These are phyloP conservation scores for Uronychia setigera DNA, from an alignment of 73 alveolate genomes.

Conservation along the genomic window DNA sequence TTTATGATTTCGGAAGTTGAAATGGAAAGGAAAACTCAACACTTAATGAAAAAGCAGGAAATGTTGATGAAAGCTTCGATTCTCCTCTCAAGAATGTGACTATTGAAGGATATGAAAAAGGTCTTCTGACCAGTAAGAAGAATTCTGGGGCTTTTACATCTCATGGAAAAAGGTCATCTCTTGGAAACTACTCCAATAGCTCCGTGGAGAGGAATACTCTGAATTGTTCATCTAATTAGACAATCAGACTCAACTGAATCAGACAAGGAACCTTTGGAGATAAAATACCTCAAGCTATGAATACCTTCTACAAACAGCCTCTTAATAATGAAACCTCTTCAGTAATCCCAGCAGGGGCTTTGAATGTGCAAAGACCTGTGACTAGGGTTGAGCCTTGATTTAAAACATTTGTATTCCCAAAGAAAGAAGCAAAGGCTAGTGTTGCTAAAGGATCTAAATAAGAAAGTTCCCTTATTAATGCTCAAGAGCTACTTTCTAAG, in stretches of 20 bases:
- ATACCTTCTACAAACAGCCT: not conserved
- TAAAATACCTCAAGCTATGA: no score
- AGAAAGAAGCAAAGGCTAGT: no score
- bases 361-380: not conserved
- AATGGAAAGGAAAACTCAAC: not conserved
- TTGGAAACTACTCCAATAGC: not conserved
- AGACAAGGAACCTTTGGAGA: not conserved
- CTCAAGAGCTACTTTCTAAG: no score
- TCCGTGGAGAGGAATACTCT: not conserved
- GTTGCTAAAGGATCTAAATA: no score
- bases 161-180: not conserved
- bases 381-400: not conserved
- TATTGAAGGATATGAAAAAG: not conserved
- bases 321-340: not conserved
- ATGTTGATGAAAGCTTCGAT: not conserved
- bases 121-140: not conserved
- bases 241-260: not conserved
- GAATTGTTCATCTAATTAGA: not conserved
- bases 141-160: not conserved
- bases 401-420: not conserved
- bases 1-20: not conserved
- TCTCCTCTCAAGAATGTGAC: not conserved
- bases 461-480: no score
- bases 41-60: not conserved
- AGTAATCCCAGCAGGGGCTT: not conserved